Evolutionary conservation across 139 green algal species (phyloP), one percentile per base, ranked within the genome.

Genomic region (Astrephomene gubernaculifera): DNA sequence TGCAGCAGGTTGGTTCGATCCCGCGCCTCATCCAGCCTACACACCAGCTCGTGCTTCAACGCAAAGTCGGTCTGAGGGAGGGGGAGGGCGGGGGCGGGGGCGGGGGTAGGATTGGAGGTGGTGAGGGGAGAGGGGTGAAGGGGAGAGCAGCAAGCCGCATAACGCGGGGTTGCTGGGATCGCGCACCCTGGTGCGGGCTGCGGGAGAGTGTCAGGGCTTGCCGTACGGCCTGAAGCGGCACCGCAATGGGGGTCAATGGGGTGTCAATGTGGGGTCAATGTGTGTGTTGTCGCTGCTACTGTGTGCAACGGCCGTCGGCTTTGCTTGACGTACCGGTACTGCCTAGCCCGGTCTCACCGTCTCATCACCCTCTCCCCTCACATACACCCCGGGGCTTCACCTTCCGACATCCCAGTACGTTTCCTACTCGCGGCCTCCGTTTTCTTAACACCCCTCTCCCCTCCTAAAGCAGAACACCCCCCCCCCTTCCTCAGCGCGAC

Each of bases 31-130:
- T 90, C 87, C 45, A 86, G 33, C 2, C 87, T 73, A 0, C 22
- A 24, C 44, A 61, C 68, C 8, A 86, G 54, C 87, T 90, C 87
- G 35, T 60, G 60, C 36, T 85, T 79, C 74, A 90, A 68, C 5
- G 29, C 29, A 25, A 65, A 25, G 27, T 88, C 73, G 27, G 57
- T 65, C 82, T 82, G 79, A 3, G 35, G 33, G n/a, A n/a, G 7
- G 19, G 45, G n/a, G 33, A 65, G 36, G 39, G 24, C 29, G 0
- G 31, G 45, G 52, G 31, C 0, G 24, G 41, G 41, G 31, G 17
- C 4, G 31, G 45, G 43, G 25, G 27, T 39, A 41, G 14, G 21
- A 17, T 35, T 38, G 31, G 33, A 22, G 45, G 19, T 7, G 4
- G 31, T n/a, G 31, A 3, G 9, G 29, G 7, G 1, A 35, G 43